Evolutionary conservation across 345 rosid genomes (phyloP), one percentile per base, ranked within the genome.

Genomic region (Populus alba): DNA sequence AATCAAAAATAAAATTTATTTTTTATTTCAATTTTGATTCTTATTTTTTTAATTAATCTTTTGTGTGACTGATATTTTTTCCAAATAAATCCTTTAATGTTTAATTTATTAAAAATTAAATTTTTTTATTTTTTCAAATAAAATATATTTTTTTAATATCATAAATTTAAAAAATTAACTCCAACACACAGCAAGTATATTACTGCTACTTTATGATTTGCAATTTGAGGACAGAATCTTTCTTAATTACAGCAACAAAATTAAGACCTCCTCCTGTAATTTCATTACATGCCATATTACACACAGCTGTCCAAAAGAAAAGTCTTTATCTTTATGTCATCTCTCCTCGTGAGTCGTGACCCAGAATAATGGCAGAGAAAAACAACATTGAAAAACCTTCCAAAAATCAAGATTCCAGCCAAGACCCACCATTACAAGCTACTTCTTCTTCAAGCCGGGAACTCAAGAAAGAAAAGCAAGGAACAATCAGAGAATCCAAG

Each of bases 401-500:
- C 18, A 62, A 25, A 74, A 67, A 0, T 15, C 43, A 47, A 35
- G 71, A 75, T 66, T 75, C 78, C 71, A 31, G 15, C 35, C 35
- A 59, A 49, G 72, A 43, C 53, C 73, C 78, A 41, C 53, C 70
- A 31, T n/a, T 45, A 9, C 31, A 29, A 8, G 31, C 70, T 8
- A 29, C 77, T 15, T 37, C 67, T 41, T 41, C 45, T 47, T 2
- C 49, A 65, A 23, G 39, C 62, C 67, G 25, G 47, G 68, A 73
- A 47, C 25, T 33, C 63, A 70, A 71, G 78, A 75, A 69, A 23
- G 73, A 74, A 38, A 59, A 73, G 70, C 38, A 37, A 2, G 79
- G 37, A 55, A 29, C 53, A 18, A 57, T 20, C 79, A 70, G 65
- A 27, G 68, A 68, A 53, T 29, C 79, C 70, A 75, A 78, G 70